Evolutionary conservation across 805 yeast species (phyloP), one percentile per base, ranked within the genome.

Genomic region (Starmera pachycereana): DNA sequence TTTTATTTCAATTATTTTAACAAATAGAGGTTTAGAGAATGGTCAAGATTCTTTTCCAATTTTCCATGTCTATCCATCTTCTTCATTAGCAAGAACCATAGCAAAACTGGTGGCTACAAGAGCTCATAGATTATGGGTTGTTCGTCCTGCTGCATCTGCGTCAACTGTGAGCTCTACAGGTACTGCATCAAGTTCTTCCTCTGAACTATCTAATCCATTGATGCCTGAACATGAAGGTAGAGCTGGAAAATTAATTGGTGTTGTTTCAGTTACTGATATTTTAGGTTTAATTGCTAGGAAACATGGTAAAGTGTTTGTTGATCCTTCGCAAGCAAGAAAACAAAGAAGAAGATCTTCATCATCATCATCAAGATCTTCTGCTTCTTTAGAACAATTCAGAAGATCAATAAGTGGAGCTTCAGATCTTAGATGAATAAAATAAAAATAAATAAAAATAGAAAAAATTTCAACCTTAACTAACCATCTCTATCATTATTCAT

Each of bases 21-120:
- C 83, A 47, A 80, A 81, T 40, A 79, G 96, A 56, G 98, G 98
- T 16, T 70, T 90, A 29, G 94, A 82, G 53, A 89, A 88, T 56
- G 96, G 96, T 39, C 88, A 89, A 61, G 98, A 90, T 65, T 87
- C 94, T 33, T 90, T 82, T 69, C 98, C 98, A 13, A 90, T 92
- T 33, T 90, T 90, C 71, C 95, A 90, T 58, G 96, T 90, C 22
- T 81, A 85, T 46, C 75, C 77, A 44, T 71, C 73, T 33, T 77
- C 94, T 9, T 79, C 92, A 0, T 69, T 92, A 38, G 95, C 87
- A 29, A 74, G 96, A 58, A 87, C 94, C 8, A 73, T 92, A 54
- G 97, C 97, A 29, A 90, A 92, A 59, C 68, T 90, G 50, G 97
- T 90, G 12, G 97, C 98, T 6, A 90, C 98, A 2, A 81, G 81